Base-by-base conservation (phyloP, 2,329 filamentous ascomycete species). In the Neodidymelliopsis sp. region DNA sequence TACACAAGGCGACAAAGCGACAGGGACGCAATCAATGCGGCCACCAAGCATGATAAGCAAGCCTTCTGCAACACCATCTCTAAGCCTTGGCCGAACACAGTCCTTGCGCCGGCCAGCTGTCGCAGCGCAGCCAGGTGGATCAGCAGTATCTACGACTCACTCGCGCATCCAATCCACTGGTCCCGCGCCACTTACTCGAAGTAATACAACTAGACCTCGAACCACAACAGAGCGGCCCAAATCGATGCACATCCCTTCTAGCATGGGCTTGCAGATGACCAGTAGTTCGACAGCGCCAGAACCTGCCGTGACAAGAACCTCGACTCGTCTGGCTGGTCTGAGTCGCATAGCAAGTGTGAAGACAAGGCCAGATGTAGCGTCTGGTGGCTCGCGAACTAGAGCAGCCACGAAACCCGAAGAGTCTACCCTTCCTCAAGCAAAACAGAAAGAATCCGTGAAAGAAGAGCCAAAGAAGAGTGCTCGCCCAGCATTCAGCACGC, bases 401-500 rank as follows among this genome's bases (percentile, higher is more conserved):
- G 37, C 51, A 28, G 44, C 40, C 11, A n/a, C 49, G 12, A 58
- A 43, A 30, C 13, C 54, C 19, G 56, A 59, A 33, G 58, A 63
- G 19, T 23, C 38, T 38, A 16, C 39, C 7, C 38, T 41, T 6
- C 23, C 50, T 6, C 55, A 60, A 29, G 25, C 52, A 31, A 56
- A 49, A 48, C 60, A 56, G 15, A 58, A 54, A 36, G 64, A 63
- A 15, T 34, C 39, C 22, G 24, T 19, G 5, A 60, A 54, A 15
- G 65, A 69, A 30, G 69, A 66, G 16, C 24, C 53, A 2, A 63
- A 58, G 37, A 67, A 62, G 35, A 50, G 41, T 23, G 49, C 41
- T 25, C 62, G 66, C 16, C 71, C 71, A 25, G 67, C 67, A 1
- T 75, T 75, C 40, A 67, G 62, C 12, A 75, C 70, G 1, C 45